Percentiles rank a stretch among this genome's conserved stretches.
These are phyloP conservation scores for Helichrysum umbraculigerum DNA, from an alignment of 129 eudicot species.

Conservation along the genomic window DNA sequence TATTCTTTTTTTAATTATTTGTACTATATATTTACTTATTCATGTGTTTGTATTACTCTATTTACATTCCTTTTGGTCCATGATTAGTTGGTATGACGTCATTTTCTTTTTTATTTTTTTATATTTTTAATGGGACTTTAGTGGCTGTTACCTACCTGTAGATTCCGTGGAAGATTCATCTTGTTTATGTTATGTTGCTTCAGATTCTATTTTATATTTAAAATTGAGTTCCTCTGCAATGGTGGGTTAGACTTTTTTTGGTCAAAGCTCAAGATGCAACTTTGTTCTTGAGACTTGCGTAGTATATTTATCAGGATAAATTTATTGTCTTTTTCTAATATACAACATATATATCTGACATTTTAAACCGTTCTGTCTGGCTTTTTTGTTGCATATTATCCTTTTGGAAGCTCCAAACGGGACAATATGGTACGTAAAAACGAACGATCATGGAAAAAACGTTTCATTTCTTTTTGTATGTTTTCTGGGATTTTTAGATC, in stretches of 20 bases:
- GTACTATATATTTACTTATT: too few relatives aligned
- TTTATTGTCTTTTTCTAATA: background rate
- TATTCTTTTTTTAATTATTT: too few relatives aligned
- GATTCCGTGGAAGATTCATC: background rate
- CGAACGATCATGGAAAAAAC: background rate
- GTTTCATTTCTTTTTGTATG: background rate
- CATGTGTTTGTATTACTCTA: too few relatives aligned
- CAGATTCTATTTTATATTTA: background rate
- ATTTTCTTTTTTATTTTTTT: background rate
- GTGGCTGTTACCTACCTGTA: background rate
- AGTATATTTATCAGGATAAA: background rate
- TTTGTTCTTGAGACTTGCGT: background rate
- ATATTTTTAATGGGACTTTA: background rate
- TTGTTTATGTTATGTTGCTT: background rate
- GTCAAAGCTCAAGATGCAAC: background rate
- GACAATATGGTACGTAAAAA: background rate
- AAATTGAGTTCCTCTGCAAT: slow-evolving; percentile 4
- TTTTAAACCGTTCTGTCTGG: background rate
- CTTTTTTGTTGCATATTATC: background rate
- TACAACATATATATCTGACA: background rate
- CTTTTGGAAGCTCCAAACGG: background rate
- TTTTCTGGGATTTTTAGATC: background rate
- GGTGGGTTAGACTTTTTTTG: slow-evolving; percentile 28
- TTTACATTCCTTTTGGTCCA: background rate
- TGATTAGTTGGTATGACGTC: background rate